Base-by-base conservation (phyloP, 2,329 filamentous ascomycete species). In the Fusarium multiceps region DNA sequence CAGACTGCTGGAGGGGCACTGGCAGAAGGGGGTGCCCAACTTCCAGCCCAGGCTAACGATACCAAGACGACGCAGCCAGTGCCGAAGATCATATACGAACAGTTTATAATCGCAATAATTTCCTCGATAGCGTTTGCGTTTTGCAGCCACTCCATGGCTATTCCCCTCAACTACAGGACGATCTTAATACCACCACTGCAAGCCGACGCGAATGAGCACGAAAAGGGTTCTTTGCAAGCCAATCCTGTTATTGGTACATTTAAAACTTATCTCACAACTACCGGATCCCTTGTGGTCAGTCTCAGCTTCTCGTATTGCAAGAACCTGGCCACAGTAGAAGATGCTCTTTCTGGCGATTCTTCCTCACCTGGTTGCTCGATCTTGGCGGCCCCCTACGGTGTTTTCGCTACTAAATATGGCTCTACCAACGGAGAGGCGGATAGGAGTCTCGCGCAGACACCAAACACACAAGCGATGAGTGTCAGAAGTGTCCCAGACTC, bases 301-400 rank as follows among this genome's bases (percentile, higher is more conserved):
- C 73, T 89, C 27, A 81, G 80, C 41, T 80, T 88, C 50, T 81
- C 84, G 6, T 74, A 81, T 41, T 83, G 85, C 43, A 79, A 82
- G 40, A 85, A 84, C 9, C 76, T 89, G 41, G 74, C 82, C 16
- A 81, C 81, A 2, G 78, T 85, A 21, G 82, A 84, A 18, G 83
- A 87, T 63, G 76, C 77, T 9, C 65, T 82, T 32, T 78, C 79
- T 16, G 75, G 80, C 16, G 81, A 79, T 42, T 69, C 82, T 7
- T 79, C 81, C 7, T 78, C 81, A 10, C 73, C 82, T 0, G 82
- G 83, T 20, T 78, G 82, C 18, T 80, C 82, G 4, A 81, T 89
- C 21, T 76, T 89, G 21, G 83, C 85, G 9, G 87, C 87, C 3
- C 87, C 87, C 0, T 82, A 88, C 53, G 87, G 87, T 25, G 73